Conservation (phyloP, 148 eudicot genomes). For the Talinum fruticosum region DNA sequence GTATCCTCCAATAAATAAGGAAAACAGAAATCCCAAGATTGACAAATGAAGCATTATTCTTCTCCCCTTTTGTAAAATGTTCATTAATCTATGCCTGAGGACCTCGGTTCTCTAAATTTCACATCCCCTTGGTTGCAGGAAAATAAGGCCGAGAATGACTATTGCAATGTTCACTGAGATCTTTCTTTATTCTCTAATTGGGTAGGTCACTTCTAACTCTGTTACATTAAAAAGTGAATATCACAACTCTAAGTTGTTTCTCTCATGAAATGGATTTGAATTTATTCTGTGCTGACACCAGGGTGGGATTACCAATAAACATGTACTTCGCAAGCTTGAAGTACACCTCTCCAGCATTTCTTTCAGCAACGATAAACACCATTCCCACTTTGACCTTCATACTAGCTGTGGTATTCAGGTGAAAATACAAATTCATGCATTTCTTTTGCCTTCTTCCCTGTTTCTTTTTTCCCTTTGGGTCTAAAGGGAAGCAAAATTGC, state of each 20-base stretch:
- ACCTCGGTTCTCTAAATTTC: slow-evolving; percentile 2
- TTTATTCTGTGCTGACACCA: slow-evolving; percentile 21
- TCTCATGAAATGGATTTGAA: slow-evolving; percentile 1
- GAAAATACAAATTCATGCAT: neutral
- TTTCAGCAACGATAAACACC: slow-evolving; percentile 46
- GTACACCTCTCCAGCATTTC: slow-evolving; percentile 51
- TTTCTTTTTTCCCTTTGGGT: neutral
- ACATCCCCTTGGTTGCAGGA: slow-evolving; percentile 31
- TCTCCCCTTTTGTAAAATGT: neutral
- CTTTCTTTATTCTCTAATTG: slow-evolving; percentile 43
- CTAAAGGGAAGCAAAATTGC: neutral
- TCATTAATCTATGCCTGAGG: neutral
- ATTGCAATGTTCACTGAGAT: slow-evolving; percentile 31
- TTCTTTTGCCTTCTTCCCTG: neutral
- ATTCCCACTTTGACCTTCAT: slow-evolving; percentile 45
- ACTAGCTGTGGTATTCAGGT: slow-evolving; percentile 43
- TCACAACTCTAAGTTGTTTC: neutral
- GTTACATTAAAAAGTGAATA: neutral
- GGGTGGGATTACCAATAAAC: slow-evolving; percentile 47
- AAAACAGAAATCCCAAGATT: neutral
- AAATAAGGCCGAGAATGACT: slow-evolving; percentile 48
- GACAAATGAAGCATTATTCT: neutral
- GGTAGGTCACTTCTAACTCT: slow-evolving; percentile 26
- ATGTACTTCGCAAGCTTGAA: slow-evolving; percentile 49
- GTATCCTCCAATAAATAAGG: neutral